A percentile compares a stretch with the other conserved stretches of the same genome.
Evolutionary conservation across 2,329 filamentous ascomycete species (phyloP).

Genomic region (Fusarium falciforme): DNA sequence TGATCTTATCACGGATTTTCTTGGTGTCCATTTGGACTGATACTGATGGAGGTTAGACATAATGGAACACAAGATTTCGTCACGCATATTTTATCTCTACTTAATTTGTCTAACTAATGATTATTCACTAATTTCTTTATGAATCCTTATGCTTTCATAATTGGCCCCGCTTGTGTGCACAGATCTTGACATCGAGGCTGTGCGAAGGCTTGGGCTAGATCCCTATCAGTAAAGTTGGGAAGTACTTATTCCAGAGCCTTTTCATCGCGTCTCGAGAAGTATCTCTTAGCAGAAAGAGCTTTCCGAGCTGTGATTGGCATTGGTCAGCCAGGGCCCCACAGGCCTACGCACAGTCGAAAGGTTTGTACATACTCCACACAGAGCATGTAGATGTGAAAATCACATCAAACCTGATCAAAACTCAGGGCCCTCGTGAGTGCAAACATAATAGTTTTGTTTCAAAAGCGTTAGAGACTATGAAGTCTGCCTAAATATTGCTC

Average conservation of each 20-base stretch:
- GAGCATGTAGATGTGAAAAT: too few relatives aligned
- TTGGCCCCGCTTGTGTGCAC: too few relatives aligned
- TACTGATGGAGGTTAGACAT: neutral
- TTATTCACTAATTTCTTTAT: neutral
- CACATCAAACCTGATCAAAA: neutral
- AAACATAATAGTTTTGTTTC: neutral
- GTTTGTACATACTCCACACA: too few relatives aligned
- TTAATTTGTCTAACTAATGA: neutral
- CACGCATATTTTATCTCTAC: neutral
- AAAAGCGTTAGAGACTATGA: fast-evolving
- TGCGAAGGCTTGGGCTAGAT: too few relatives aligned
- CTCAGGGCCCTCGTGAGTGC: neutral
- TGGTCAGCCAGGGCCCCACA: too few relatives aligned
- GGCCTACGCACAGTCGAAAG: too few relatives aligned
- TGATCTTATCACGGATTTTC: neutral
- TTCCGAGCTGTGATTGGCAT: too few relatives aligned
- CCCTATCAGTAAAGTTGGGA: too few relatives aligned
- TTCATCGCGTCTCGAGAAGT: too few relatives aligned
- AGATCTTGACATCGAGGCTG: too few relatives aligned
- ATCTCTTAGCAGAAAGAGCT: too few relatives aligned
- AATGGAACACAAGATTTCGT: neutral
- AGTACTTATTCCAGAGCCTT: too few relatives aligned
- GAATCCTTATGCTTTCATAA: neutral
- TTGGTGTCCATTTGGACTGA: neutral
- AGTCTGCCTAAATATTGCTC: neutral